A percentile compares a stretch with the other conserved stretches of the same genome.
Conservation (phyloP, 768 basidiomycete species). For the Boletellus emodensis region DNA sequence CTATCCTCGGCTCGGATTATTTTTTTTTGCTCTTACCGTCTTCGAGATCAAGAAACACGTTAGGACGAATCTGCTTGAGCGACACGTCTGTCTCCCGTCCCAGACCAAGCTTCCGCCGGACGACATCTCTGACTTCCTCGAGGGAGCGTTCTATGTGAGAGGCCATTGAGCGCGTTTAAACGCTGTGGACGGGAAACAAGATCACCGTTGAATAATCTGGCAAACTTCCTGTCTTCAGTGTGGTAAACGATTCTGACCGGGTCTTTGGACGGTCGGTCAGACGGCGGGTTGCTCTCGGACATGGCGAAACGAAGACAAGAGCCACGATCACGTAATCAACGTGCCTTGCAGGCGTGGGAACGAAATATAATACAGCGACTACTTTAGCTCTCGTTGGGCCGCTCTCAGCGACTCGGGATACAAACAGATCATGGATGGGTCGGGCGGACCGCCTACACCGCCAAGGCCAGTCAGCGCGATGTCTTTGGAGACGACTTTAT, state of each 20-base stretch:
- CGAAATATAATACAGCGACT: too few species aligned
- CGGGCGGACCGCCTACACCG: too few species aligned
- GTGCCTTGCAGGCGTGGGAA: neutral
- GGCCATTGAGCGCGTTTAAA: conserved; percentile 4
- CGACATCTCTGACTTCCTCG: conserved; percentile 50
- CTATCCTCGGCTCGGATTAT: neutral
- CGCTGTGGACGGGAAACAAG: neutral
- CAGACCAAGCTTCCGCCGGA: conserved; percentile 60
- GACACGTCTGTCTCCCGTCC: conserved; percentile 32
- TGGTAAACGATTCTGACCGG: conserved; percentile 36
- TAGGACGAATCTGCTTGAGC: conserved; percentile 53
- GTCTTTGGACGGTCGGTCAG: neutral
- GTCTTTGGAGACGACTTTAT: too few species aligned
- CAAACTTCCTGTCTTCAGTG: conserved; percentile 33
- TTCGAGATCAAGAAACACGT: conserved; percentile 60
- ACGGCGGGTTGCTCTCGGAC: conserved; percentile 7
- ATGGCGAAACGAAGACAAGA: conserved; percentile 1
- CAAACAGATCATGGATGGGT: too few species aligned
- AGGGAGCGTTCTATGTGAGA: conserved; percentile 52
- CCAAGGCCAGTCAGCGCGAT: too few species aligned
- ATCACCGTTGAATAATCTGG: conserved; percentile 41
- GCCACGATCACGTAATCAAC: conserved; percentile 5
- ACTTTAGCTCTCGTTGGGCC: too few species aligned
- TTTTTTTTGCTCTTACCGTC: conserved; percentile 49
- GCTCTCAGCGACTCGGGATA: too few species aligned